These are phyloP conservation scores for Fusarium compactum DNA, from an alignment of 2,329 filamentous ascomycete genomes.

Conservation along the genomic window DNA sequence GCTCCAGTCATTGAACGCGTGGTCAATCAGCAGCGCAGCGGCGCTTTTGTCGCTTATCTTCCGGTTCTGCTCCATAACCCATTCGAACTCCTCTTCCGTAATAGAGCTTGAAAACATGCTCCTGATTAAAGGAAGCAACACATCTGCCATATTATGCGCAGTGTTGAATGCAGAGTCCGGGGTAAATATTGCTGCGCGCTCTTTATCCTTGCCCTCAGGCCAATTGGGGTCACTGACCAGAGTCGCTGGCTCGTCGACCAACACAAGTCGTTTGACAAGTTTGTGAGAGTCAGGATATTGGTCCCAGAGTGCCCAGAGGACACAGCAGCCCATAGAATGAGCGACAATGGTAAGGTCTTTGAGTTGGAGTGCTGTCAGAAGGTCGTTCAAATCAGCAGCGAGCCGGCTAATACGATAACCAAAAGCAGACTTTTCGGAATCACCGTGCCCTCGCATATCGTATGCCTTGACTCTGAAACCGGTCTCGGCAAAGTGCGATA, in stretches of 20 bases:
- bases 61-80: background rate
- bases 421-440: background rate
- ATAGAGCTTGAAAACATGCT: background rate
- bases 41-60: conserved; percentile 4
- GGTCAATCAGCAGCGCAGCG: background rate
- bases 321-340: conserved; percentile 5
- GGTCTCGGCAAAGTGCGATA: background rate
- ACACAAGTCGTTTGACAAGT: background rate
- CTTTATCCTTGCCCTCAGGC: background rate
- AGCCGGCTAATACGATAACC: background rate
- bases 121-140: background rate
- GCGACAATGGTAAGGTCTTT: background rate
- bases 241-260: background rate
- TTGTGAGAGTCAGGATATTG: background rate
- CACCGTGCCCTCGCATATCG: conserved; percentile 3
- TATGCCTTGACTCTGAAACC: background rate
- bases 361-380: background rate
- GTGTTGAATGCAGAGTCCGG: background rate
- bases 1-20: background rate
- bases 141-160: background rate
- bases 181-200: background rate
- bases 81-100: background rate
- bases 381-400: background rate
- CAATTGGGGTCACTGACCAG: conserved; percentile 1
- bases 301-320: conserved; percentile 7